Evolutionary conservation across 495 filamentous ascomycete species (phyloP).

Genomic region (Xylaria intraflava): DNA sequence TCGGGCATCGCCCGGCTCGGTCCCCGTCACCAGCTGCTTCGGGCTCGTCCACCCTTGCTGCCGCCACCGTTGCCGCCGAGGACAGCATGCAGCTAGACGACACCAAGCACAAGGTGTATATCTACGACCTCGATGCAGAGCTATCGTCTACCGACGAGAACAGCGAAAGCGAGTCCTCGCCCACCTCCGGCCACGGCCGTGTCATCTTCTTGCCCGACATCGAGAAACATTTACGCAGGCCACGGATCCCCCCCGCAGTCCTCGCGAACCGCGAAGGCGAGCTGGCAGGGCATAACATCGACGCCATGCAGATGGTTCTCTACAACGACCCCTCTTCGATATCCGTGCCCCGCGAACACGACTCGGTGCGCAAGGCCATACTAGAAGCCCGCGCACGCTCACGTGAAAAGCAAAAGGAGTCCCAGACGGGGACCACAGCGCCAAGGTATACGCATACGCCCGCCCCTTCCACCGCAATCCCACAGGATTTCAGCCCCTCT

Average conservation of each 20-base stretch:
- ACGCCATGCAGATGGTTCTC: conserved; percentile 66
- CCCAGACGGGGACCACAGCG: conserved; percentile 13
- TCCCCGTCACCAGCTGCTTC: not conserved
- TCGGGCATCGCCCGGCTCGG: not conserved
- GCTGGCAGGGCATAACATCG: conserved; percentile 28
- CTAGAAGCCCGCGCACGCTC: conserved; percentile 70
- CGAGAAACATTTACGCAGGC: conserved; percentile 58
- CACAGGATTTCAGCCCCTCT: not conserved
- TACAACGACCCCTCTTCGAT: conserved; percentile 74
- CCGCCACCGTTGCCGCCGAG: conserved; percentile 22
- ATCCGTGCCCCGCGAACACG: conserved; percentile 66
- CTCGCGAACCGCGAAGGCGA: conserved; percentile 46
- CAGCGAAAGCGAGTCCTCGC: conserved; percentile 31
- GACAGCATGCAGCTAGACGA: conserved; percentile 85
- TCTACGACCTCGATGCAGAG: conserved; percentile 84
- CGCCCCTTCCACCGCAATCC: not conserved
- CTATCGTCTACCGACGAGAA: conserved; percentile 54
- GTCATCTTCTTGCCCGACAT: conserved; percentile 80
- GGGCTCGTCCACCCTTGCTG: not conserved
- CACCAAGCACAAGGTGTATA: conserved; percentile 78
- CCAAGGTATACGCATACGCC: not conserved
- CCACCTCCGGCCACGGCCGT: conserved; percentile 33
- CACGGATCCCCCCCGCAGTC: conserved; percentile 61
- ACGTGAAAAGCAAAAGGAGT: conserved; percentile 39
- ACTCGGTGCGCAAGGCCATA: conserved; percentile 79